phyloP scores from a whole-genome alignment of 148 eudicot genomes.

The Suaeda aralocaspica region DNA sequence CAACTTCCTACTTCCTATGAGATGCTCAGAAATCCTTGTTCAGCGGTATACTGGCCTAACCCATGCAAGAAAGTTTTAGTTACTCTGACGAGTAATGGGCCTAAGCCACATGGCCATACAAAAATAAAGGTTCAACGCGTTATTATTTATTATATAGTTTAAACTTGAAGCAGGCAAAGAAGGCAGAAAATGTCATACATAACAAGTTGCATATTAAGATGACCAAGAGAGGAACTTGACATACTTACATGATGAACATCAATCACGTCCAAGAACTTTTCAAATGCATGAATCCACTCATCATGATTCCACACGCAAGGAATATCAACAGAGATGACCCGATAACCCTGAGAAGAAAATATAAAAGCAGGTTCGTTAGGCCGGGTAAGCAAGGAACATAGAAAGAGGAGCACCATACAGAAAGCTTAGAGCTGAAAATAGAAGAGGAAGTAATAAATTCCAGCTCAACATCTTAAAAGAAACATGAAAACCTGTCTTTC shows the following conservation, averaged over 20 bases:
- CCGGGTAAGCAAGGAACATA: no score
- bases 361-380: no score
- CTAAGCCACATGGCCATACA: neutral
- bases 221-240: slow-evolving; percentile 10
- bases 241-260: slow-evolving; percentile 94
- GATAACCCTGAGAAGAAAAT: slow-evolving; percentile 68
- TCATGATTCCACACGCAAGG: slow-evolving; percentile 89
- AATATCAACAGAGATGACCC: slow-evolving; percentile 91
- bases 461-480: no score
- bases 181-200: neutral
- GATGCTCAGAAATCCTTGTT: neutral
- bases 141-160: neutral
- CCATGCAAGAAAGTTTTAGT: neutral
- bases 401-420: no score
- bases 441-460: no score
- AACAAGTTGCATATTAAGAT: slow-evolving; percentile 2
- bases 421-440: no score
- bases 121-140: neutral
- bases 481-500: no score
- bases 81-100: neutral
- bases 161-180: neutral
- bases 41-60: neutral
- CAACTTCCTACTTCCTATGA: neutral
- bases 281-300: slow-evolving; percentile 96
- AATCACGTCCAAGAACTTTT: slow-evolving; percentile 90